These are phyloP conservation scores for Nitzschia palea DNA, from an alignment of 108 stramenopile genomes.

Conservation along the genomic window DNA sequence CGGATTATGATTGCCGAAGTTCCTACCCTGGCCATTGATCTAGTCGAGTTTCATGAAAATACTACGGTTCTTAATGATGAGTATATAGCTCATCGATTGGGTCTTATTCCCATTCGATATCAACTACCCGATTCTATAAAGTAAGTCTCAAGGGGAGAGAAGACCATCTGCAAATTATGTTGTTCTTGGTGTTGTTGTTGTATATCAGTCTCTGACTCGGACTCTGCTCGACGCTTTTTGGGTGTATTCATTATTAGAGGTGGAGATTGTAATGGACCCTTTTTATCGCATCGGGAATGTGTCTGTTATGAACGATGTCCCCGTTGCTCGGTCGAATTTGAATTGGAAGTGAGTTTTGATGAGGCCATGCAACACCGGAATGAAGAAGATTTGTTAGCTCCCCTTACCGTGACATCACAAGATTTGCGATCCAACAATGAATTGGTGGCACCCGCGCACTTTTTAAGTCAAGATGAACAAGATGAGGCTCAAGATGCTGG, in stretches of 20 bases:
- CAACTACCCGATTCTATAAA: conserved; percentile 59
- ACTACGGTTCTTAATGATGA: conserved; percentile 95
- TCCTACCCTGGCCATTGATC: conserved; percentile 94
- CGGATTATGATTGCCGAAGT: conserved; percentile 98
- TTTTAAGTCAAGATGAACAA: conserved; percentile 80
- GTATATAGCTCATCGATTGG: conserved; percentile 96
- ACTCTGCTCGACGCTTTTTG: not conserved
- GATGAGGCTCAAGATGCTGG: conserved; percentile 86
- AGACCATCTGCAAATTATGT: conserved; percentile 3
- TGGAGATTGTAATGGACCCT: conserved; percentile 65
- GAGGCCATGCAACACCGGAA: conserved; percentile 43
- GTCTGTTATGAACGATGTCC: conserved; percentile 85
- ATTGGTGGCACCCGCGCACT: conserved; percentile 76
- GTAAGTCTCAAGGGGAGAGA: conserved; percentile 33
- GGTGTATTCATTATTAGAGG: conserved; percentile 36
- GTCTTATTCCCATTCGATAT: conserved; percentile 91
- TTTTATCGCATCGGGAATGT: conserved; percentile 78
- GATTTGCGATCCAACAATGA: conserved; percentile 76
- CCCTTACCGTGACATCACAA: conserved; percentile 73
- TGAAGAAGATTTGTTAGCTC: conserved; percentile 65
- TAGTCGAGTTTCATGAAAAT: conserved; percentile 94
- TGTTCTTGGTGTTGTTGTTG: not conserved
- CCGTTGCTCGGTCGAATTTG: conserved; percentile 86
- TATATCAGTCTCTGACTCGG: not conserved
- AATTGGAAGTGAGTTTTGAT: conserved; percentile 82